A percentile compares a stretch with the other conserved stretches of the same genome.
Conservation (phyloP, 2,329 filamentous ascomycete species). For the Graphilbum fragrans region DNA sequence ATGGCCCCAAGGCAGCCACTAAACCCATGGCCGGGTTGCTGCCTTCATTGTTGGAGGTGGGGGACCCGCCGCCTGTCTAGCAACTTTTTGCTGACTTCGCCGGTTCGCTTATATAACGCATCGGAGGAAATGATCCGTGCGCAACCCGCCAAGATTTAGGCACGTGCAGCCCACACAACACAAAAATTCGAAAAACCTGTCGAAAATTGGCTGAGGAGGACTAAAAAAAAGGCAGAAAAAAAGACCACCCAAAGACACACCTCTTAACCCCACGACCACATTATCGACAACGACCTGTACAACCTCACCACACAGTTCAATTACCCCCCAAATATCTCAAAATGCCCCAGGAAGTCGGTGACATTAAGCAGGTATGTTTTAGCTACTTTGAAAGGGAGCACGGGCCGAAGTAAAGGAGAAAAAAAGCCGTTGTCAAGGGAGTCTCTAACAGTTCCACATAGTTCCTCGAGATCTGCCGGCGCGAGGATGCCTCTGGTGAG, state of each 20-base stretch:
- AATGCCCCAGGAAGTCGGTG: conserved; percentile 96
- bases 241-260: not conserved
- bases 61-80: no score
- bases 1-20: no score
- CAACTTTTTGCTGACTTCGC: no score
- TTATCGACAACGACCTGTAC: conserved; percentile 2
- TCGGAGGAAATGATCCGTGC: no score
- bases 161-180: conserved; percentile 12
- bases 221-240: conserved; percentile 1
- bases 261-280: conserved; percentile 2
- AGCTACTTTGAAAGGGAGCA: not conserved
- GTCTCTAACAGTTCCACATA: conserved; percentile 25
- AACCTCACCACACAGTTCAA: conserved; percentile 14
- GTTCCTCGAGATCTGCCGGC: conserved; percentile 99
- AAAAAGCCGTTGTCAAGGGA: not conserved
- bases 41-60: not conserved
- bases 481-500: conserved; percentile 98
- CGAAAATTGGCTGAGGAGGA: conserved; percentile 2
- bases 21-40: not conserved
- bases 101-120: no score
- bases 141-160: no score
- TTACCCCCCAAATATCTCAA: conserved; percentile 31
- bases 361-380: conserved; percentile 72
- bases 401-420: not conserved
- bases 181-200: conserved; percentile 7